Conservation (phyloP, 768 basidiomycete genomes). For the Termitomyces sp. region DNA sequence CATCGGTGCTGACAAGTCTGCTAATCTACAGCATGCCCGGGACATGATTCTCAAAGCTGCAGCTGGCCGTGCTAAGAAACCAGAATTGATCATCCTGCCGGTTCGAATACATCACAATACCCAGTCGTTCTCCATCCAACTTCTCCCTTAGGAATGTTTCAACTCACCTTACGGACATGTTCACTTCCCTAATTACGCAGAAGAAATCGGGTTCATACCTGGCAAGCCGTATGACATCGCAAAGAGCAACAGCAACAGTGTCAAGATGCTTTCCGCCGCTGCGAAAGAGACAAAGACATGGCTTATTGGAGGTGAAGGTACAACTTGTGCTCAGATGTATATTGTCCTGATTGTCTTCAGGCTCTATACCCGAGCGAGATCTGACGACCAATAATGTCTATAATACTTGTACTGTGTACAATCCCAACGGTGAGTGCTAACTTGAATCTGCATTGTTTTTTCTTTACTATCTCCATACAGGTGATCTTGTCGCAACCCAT, state of each 20-base stretch:
- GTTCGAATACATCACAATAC: slow-evolving; percentile 34
- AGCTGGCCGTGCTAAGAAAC: slow-evolving; percentile 40
- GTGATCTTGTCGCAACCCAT: slow-evolving; percentile 81
- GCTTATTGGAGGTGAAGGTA: slow-evolving; percentile 80
- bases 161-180: slow-evolving; percentile 80
- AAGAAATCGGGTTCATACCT: slow-evolving; percentile 61
- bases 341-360: slow-evolving; percentile 32
- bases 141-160: slow-evolving; percentile 66
- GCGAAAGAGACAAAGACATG: slow-evolving; percentile 78
- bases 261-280: slow-evolving; percentile 73
- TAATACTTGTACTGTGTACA: slow-evolving; percentile 92
- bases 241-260: slow-evolving; percentile 62
- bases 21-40: slow-evolving; percentile 79
- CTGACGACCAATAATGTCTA: slow-evolving; percentile 60
- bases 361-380: slow-evolving; percentile 90
- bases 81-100: slow-evolving; percentile 80
- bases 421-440: slow-evolving; percentile 53
- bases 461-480: slow-evolving; percentile 31
- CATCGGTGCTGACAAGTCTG: slow-evolving; percentile 62
- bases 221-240: slow-evolving; percentile 55
- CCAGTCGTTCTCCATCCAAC: slow-evolving; percentile 2
- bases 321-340: background rate
- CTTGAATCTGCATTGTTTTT: background rate
- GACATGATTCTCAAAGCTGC: slow-evolving; percentile 77
- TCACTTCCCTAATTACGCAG: slow-evolving; percentile 82